Evolutionary conservation across 2,329 filamentous ascomycete species (phyloP).

Genomic region (Trichophyton mentagrophytes): DNA sequence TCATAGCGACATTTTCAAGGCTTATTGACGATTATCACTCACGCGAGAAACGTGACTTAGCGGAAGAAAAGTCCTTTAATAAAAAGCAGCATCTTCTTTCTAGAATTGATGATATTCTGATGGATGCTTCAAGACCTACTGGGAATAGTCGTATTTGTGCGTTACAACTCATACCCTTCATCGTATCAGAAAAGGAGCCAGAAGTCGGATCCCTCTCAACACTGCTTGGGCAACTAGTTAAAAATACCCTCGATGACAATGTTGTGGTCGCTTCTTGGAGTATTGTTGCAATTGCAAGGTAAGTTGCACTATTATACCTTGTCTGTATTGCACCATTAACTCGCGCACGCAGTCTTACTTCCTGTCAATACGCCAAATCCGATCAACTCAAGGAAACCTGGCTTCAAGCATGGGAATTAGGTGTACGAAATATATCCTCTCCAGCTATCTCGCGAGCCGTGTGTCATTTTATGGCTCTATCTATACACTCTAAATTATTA

Average conservation of each 20-base stretch:
- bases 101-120: conserved; percentile 25
- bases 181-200: conserved; percentile 35
- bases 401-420: conserved; percentile 63
- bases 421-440: conserved; percentile 57
- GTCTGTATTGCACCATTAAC: conserved; percentile 1
- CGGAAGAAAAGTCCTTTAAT: conserved; percentile 10
- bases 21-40: conserved; percentile 21
- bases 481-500: conserved; percentile 55
- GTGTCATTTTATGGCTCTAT: conserved; percentile 56
- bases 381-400: conserved; percentile 42
- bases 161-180: conserved; percentile 43
- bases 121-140: conserved; percentile 26
- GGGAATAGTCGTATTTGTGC: conserved; percentile 34
- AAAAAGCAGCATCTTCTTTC: conserved; percentile 29
- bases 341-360: conserved; percentile 21
- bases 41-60: conserved; percentile 5
- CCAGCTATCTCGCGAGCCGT: conserved; percentile 62
- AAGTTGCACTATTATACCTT: conserved; percentile 19
- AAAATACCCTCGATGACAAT: conserved; percentile 57
- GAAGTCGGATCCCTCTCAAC: conserved; percentile 41
- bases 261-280: conserved; percentile 61
- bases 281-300: conserved; percentile 71
- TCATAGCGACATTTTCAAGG: conserved; percentile 30
- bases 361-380: conserved; percentile 25
- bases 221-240: conserved; percentile 46